Evolutionary conservation across 2,329 filamentous ascomycete genomes (phyloP), one percentile per base, ranked within the genome.

Genomic region (Aspergillus sp.): DNA sequence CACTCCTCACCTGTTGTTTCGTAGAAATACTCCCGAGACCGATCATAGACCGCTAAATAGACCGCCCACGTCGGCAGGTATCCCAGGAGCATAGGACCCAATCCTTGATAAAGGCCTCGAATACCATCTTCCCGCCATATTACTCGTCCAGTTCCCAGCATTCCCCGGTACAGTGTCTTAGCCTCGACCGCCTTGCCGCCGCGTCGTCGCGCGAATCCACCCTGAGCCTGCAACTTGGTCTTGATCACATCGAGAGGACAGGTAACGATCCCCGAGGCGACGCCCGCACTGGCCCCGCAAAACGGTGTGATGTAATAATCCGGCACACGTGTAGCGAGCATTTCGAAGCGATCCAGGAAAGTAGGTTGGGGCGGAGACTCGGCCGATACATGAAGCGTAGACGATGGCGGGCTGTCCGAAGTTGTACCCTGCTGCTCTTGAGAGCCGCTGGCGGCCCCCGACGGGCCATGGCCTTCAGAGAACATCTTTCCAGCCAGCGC

Each of bases 191-290:
- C 55, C 30, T 74, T 68, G 48, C 75, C 76, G 50, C 74, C 76
- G 51, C 74, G 71, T 63, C 78, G 74, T 28, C 83, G 72, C 76
- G 77, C 66, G 76, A 96, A 96, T 19, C 92, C 91, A 65, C 94
- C 94, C 76, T 98, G 95, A 15, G 93, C 94, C 76, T 99, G 95
- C 62, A 99, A 80, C 78, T 97, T 98, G 48, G 95, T 99, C 82
- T 99, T 99, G 78, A 99, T 98, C 64, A 99, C 95, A 82, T 99
- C 95, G 68, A 99, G 88, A 45, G 95, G 95, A 76, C 95, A 99
- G 56, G 94, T 98, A 66, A 97, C 91, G 58, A 99, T 86, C 54
- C 95, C 95, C 7, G 93, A 97, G 21, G 92, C 92, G 71, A 98
- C 91, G 53, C 95, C 95, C 54, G 93, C 94, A 60, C 91, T 84